phyloP scores from a whole-genome alignment of 1,284 basidiomycete species.

The Microbotryum scabiosae region DNA sequence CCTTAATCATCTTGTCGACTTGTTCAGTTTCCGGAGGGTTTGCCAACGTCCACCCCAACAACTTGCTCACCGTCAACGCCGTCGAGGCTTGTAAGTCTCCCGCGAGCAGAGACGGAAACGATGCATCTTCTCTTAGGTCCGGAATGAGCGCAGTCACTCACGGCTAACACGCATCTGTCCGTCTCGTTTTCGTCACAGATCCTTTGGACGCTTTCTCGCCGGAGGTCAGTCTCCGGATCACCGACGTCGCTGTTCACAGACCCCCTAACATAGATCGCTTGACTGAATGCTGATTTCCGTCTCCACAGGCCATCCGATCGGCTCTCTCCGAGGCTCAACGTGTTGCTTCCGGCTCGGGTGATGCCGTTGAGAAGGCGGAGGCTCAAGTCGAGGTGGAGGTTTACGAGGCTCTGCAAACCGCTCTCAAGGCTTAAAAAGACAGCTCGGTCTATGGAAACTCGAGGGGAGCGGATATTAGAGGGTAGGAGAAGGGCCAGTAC shows the following conservation, averaged over 20 bases:
- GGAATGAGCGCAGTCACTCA: too few relatives aligned
- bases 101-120: too few relatives aligned
- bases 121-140: not conserved
- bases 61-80: slow-evolving; percentile 91
- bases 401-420: slow-evolving; percentile 87
- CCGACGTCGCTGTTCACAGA: slow-evolving; percentile 6
- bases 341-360: slow-evolving; percentile 69
- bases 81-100: slow-evolving; percentile 64
- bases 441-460: too few relatives aligned
- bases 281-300: not conserved
- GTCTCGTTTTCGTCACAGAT: slow-evolving; percentile 37
- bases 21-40: slow-evolving; percentile 88
- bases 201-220: slow-evolving; percentile 81
- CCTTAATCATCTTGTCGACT: too few relatives aligned
- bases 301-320: slow-evolving; percentile 69
- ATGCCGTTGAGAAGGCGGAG: slow-evolving; percentile 84
- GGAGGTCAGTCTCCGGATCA: slow-evolving; percentile 52
- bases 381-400: slow-evolving; percentile 93
- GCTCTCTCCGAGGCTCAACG: slow-evolving; percentile 84
- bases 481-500: too few relatives aligned
- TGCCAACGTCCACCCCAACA: slow-evolving; percentile 95
- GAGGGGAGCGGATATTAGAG: too few relatives aligned
- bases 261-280: not conserved
- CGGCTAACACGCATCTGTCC: too few relatives aligned
- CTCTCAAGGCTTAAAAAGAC: slow-evolving; percentile 45